Evolutionary conservation across 2,329 filamentous ascomycete genomes (phyloP).

Genomic region (Orbilia blumenaviensis): DNA sequence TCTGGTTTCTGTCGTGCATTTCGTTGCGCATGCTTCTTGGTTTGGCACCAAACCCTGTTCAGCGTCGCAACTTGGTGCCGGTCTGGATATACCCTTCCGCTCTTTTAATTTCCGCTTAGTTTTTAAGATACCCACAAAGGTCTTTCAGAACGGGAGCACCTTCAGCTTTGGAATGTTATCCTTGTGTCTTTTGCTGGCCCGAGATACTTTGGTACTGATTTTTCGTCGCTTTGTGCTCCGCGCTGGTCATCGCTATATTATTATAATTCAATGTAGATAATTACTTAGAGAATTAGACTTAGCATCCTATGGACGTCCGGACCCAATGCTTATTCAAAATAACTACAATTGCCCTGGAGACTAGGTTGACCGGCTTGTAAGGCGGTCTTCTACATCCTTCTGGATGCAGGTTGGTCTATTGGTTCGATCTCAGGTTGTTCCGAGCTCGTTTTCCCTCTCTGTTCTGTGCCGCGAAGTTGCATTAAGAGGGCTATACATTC

Average conservation of each 20-base stretch:
- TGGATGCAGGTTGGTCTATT: not conserved
- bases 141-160: not conserved
- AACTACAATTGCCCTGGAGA: not conserved
- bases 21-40: too few species aligned
- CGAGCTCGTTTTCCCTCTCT: not conserved
- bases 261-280: not conserved
- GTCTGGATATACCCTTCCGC: constrained; percentile 4
- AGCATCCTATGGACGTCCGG: too few species aligned
- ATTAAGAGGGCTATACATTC: constrained; percentile 23
- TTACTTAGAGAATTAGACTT: not conserved
- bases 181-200: constrained; percentile 5
- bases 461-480: constrained; percentile 3
- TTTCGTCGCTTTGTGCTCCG: not conserved
- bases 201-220: not conserved
- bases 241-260: not conserved
- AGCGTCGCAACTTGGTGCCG: not conserved
- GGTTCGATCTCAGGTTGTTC: not conserved
- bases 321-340: not conserved
- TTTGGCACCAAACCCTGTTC: too few species aligned
- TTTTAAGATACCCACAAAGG: not conserved
- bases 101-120: constrained; percentile 29
- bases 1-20: too few species aligned
- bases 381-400: not conserved
- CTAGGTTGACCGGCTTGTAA: not conserved
- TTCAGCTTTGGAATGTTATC: constrained; percentile 7